These are phyloP conservation scores for Aspergillus affinis DNA, from an alignment of 495 filamentous ascomycete genomes.

Conservation along the genomic window DNA sequence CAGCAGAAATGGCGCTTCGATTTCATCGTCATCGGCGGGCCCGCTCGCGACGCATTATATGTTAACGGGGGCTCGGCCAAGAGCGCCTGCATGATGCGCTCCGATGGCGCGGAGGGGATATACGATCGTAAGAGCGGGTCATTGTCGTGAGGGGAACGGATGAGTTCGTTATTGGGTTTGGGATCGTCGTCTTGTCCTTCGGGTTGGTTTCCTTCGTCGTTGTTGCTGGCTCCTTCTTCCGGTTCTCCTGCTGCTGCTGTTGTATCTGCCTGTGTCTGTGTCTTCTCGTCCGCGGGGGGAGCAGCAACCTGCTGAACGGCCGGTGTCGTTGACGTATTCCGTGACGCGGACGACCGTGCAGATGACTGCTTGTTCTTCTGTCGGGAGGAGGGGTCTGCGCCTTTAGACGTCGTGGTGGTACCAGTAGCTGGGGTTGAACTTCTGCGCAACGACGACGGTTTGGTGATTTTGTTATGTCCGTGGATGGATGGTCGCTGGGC, in stretches of 20 bases:
- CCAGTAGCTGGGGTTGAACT: constrained; percentile 39
- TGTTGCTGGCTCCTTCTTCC: constrained; percentile 15
- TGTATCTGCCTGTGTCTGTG: neutral
- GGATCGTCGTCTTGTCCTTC: constrained; percentile 20
- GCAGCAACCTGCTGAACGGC: neutral
- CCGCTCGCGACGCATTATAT: constrained; percentile 75
- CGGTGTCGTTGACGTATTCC: neutral
- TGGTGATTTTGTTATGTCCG: constrained; percentile 19
- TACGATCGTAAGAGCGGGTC: constrained; percentile 63
- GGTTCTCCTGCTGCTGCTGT: constrained; percentile 16
- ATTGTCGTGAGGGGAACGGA: constrained; percentile 49
- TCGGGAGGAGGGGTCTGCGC: neutral
- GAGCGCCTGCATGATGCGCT: constrained; percentile 65
- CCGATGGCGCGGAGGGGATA: constrained; percentile 63
- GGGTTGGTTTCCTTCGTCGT: constrained; percentile 22
- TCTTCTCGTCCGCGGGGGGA: neutral
- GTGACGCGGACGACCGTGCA: constrained; percentile 11
- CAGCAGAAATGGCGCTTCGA: constrained; percentile 77
- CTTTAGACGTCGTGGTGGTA: constrained; percentile 11
- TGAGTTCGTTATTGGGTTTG: constrained; percentile 36
- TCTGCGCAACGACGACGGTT: constrained; percentile 22
- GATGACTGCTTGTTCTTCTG: constrained; percentile 21
- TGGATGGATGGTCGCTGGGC: constrained; percentile 19
- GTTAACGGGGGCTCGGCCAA: constrained; percentile 69
- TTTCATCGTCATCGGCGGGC: constrained; percentile 49